These are phyloP conservation scores for Trametes hirsuta DNA, from an alignment of 1,284 basidiomycete species.

Conservation along the genomic window DNA sequence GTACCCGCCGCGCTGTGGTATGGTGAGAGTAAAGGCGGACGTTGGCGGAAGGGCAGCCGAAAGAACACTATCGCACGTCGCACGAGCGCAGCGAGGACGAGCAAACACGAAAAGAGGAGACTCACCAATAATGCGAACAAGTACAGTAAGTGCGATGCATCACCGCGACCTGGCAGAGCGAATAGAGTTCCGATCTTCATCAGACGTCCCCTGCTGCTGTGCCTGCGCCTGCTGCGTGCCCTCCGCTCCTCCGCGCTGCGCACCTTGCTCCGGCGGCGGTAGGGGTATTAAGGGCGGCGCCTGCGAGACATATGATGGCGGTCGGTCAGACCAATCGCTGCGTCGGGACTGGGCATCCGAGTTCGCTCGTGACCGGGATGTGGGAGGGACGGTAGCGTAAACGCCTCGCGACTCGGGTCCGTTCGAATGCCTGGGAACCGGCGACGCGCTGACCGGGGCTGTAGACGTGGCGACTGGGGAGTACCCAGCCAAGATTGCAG, in stretches of 20 bases:
- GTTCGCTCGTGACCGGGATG: slow-evolving; percentile 20
- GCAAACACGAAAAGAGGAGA: slow-evolving; percentile 1
- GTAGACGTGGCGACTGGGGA: slow-evolving; percentile 23
- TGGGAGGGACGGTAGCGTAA: slow-evolving; percentile 19
- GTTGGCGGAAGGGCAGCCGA: slow-evolving; percentile 10
- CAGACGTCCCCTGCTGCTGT: slow-evolving; percentile 7
- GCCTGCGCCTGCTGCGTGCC: slow-evolving; percentile 3
- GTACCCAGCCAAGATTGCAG: slow-evolving; percentile 33
- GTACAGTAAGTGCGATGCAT: slow-evolving; percentile 20
- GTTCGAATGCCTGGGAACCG: slow-evolving; percentile 22
- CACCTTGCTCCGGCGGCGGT: slow-evolving; percentile 9
- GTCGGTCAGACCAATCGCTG: slow-evolving; percentile 24
- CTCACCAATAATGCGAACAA: slow-evolving; percentile 25
- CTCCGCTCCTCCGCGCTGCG: not conserved
- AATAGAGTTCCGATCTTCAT: slow-evolving; percentile 20
- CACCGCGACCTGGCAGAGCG: slow-evolving; percentile 20
- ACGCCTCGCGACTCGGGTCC: slow-evolving; percentile 24
- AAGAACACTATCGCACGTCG: slow-evolving; percentile 1
- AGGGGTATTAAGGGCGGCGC: slow-evolving; percentile 26
- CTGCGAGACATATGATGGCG: slow-evolving; percentile 28
- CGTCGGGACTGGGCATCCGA: slow-evolving; percentile 20
- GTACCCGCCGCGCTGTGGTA: not conserved
- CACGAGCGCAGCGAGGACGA: not conserved
- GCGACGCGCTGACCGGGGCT: slow-evolving; percentile 20
- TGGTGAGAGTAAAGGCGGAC: slow-evolving; percentile 2